Evolutionary conservation across 345 rosid species (phyloP).

Genomic region (Eucalyptus regnans): DNA sequence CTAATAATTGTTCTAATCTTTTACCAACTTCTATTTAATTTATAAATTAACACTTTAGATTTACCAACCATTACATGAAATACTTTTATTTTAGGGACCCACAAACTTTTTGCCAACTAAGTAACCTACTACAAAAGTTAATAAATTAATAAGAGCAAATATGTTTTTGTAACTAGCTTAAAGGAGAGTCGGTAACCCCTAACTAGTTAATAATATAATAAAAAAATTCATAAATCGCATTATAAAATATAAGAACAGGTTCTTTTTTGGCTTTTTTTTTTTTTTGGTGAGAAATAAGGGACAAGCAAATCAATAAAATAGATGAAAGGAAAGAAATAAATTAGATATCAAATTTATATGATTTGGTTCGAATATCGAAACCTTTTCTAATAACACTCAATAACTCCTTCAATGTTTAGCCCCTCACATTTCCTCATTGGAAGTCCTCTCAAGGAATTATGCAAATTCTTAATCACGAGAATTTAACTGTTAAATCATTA

Average conservation of each 20-base stretch:
- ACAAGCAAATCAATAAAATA: background rate
- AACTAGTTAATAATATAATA: background rate
- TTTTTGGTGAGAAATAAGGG: background rate
- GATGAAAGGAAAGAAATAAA: background rate
- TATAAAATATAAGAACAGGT: background rate
- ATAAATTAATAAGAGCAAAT: background rate
- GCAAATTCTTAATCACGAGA: background rate
- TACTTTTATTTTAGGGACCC: background rate
- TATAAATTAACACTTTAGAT: background rate
- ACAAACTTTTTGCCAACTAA: background rate
- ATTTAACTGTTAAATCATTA: background rate
- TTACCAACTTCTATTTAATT: background rate
- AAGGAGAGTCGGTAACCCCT: background rate
- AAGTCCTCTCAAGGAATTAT: background rate
- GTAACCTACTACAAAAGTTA: too few relatives aligned
- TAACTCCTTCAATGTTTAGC: background rate
- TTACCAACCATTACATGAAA: background rate
- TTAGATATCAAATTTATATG: fast-evolving
- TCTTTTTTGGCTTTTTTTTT: background rate
- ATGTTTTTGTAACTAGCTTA: background rate
- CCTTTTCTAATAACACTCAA: background rate
- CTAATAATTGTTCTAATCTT: background rate
- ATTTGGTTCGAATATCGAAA: background rate
- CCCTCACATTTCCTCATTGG: background rate
- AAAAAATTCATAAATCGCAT: too few relatives aligned